Percentiles rank a stretch among this genome's conserved stretches.
Conservation (phyloP, 2,329 filamentous ascomycete species). For the Penicillium sp. region DNA sequence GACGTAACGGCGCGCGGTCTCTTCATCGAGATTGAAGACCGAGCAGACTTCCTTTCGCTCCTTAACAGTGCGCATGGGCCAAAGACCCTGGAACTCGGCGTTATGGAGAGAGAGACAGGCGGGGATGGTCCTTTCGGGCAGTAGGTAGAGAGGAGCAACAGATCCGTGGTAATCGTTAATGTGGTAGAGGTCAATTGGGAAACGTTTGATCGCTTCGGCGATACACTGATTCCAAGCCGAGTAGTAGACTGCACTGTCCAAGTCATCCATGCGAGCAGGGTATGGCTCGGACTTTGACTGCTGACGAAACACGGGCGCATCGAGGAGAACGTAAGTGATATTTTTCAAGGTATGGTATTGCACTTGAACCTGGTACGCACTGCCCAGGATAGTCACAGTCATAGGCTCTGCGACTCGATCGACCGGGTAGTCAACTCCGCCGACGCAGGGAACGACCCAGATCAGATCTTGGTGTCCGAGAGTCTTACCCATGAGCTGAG, state of each 20-base stretch:
- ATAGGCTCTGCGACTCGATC: slow-evolving; percentile 63
- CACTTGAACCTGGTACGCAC: slow-evolving; percentile 62
- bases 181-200: slow-evolving; percentile 64
- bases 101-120: slow-evolving; percentile 68
- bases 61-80: slow-evolving; percentile 64
- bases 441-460: slow-evolving; percentile 65
- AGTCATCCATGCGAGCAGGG: slow-evolving; percentile 68
- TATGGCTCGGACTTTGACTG: slow-evolving; percentile 66
- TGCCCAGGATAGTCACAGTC: slow-evolving; percentile 61
- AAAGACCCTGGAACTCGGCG: slow-evolving; percentile 69
- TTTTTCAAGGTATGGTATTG: slow-evolving; percentile 65
- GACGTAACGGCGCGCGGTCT: slow-evolving; percentile 61
- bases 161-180: slow-evolving; percentile 68
- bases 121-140: slow-evolving; percentile 60
- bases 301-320: slow-evolving; percentile 66
- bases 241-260: slow-evolving; percentile 68
- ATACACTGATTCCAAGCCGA: slow-evolving; percentile 72
- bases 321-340: slow-evolving; percentile 68
- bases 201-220: slow-evolving; percentile 63
- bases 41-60: slow-evolving; percentile 64
- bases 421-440: slow-evolving; percentile 64
- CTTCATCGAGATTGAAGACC: slow-evolving; percentile 63
- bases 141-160: slow-evolving; percentile 63
- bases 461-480: slow-evolving; percentile 65
- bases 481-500: slow-evolving; percentile 68